Percentiles rank a stretch among this genome's conserved stretches.
phyloP scores from a whole-genome alignment of 768 basidiomycete species.

The Calocera viscosa region DNA sequence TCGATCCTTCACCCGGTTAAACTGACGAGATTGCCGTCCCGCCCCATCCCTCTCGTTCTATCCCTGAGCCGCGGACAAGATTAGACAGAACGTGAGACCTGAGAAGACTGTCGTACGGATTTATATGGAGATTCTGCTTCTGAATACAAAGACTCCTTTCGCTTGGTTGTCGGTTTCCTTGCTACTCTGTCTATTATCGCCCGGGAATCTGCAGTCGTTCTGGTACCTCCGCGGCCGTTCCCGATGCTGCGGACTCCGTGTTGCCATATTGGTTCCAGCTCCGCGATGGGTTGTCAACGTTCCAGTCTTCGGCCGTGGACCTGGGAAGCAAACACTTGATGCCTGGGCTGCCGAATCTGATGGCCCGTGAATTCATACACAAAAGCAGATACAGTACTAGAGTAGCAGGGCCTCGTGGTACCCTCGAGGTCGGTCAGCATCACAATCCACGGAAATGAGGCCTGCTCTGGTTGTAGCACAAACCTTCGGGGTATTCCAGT shows the following conservation, averaged over 20 bases:
- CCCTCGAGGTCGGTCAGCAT: not conserved
- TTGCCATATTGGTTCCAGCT: not conserved
- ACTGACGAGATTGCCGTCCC: not conserved
- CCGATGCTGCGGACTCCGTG: not conserved
- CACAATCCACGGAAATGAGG: not conserved
- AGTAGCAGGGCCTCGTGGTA: not conserved
- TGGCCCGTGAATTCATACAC: not conserved
- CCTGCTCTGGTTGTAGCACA: not conserved
- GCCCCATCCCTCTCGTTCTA: not conserved
- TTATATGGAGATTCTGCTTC: constrained; percentile 1
- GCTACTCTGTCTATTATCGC: not conserved
- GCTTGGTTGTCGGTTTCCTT: not conserved
- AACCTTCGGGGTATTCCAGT: not conserved
- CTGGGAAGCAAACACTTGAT: not conserved
- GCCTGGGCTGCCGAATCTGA: not conserved
- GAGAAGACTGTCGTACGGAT: not conserved
- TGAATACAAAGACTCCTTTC: constrained; percentile 7
- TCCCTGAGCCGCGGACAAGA: not conserved
- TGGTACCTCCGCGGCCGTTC: constrained; percentile 5
- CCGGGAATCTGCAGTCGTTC: not conserved
- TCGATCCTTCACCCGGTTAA: not conserved
- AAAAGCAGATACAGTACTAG: not conserved
- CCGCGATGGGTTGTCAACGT: not conserved
- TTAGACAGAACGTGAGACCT: not conserved
- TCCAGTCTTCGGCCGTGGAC: not conserved